Conservation (phyloP, 2,329 filamentous ascomycete species). For the Penicillium hesseltinei region DNA sequence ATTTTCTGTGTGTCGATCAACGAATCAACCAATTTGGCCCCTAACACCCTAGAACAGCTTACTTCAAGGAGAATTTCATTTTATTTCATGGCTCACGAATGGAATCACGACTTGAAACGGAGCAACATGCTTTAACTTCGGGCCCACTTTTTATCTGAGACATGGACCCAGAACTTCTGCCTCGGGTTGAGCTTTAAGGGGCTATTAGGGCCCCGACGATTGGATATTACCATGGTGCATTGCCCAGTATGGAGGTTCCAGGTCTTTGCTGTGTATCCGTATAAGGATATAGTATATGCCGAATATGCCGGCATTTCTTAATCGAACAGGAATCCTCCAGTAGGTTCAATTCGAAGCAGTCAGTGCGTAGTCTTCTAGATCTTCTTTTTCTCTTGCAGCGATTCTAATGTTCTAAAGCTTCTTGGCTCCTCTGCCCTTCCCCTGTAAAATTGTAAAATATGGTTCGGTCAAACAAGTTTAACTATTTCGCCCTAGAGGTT, state of each 20-base stretch:
- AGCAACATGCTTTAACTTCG: neutral
- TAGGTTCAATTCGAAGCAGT: neutral
- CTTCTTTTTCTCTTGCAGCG: neutral
- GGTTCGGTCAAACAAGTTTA: neutral
- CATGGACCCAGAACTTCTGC: neutral
- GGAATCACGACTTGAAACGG: neutral
- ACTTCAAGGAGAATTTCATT: neutral
- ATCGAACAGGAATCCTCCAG: neutral
- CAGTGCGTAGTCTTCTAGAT: neutral
- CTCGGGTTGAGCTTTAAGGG: neutral
- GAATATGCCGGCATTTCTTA: neutral
- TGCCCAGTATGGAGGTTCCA: neutral
- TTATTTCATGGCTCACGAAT: neutral
- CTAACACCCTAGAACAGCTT: neutral
- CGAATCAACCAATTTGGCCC: neutral
- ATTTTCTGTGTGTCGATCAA: neutral
- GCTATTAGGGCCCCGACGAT: neutral
- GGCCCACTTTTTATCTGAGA: neutral
- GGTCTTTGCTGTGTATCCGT: neutral
- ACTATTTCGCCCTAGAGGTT: neutral
- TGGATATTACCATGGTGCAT: neutral
- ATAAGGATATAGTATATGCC: neutral
- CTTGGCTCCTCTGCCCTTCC: neutral
- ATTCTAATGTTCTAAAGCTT: neutral
- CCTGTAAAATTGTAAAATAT: neutral